These are phyloP conservation scores for Metarhizium humberi DNA, from an alignment of 2,329 filamentous ascomycete genomes.

Conservation along the genomic window DNA sequence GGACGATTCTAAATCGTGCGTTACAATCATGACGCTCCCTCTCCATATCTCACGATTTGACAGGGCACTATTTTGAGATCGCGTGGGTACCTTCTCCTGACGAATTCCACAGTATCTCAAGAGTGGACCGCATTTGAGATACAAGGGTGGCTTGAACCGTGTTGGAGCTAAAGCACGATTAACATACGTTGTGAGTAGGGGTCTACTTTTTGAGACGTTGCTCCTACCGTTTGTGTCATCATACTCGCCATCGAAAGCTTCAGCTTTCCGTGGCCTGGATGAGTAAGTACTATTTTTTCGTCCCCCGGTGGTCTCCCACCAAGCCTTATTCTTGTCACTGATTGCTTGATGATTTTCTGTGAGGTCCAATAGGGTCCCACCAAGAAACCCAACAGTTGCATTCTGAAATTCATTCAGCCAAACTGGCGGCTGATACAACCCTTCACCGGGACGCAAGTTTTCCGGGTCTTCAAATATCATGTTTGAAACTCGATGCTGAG, in stretches of 20 bases:
- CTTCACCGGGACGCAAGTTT: constrained; percentile 37
- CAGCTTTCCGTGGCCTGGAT: constrained; percentile 43
- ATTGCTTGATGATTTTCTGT: constrained; percentile 27
- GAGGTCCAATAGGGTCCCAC: constrained; percentile 51
- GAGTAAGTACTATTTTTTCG: constrained; percentile 36
- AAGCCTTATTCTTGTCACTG: constrained; percentile 48
- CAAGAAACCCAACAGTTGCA: constrained; percentile 52
- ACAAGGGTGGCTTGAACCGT: constrained; percentile 73
- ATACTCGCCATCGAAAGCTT: constrained; percentile 58
- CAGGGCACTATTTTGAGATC: constrained; percentile 15
- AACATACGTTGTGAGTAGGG: constrained; percentile 4
- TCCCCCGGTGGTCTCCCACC: constrained; percentile 62
- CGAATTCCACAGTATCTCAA: constrained; percentile 82
- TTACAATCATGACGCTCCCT: constrained; percentile 93
- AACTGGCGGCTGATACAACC: constrained; percentile 47
- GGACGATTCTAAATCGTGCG: constrained; percentile 70
- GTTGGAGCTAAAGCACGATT: constrained; percentile 40
- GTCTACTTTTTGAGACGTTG: background rate
- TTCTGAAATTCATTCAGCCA: constrained; percentile 68
- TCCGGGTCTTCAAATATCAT: constrained; percentile 32
- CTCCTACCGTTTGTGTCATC: constrained; percentile 50
- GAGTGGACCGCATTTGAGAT: constrained; percentile 82
- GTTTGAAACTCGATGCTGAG: constrained; percentile 29
- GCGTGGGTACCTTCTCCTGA: constrained; percentile 41
- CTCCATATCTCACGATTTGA: constrained; percentile 75